Evolutionary conservation across 176 grass and related monocot genomes (phyloP), one percentile per base, ranked within the genome.

Genomic region (Oryza brachyantha): DNA sequence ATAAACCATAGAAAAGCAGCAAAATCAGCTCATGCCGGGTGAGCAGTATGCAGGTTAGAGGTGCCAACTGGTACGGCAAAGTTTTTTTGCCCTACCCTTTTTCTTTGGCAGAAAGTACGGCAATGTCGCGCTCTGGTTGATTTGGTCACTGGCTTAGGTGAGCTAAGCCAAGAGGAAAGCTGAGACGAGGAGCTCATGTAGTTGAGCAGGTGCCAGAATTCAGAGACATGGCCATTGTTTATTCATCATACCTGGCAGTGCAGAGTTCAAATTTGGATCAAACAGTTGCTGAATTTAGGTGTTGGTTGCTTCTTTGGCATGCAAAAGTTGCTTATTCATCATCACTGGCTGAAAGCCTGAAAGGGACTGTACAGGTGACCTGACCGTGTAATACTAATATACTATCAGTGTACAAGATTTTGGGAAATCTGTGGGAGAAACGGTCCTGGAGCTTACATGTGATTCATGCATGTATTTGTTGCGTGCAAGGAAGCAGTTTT

Each of bases 101-200:
- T 24, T 24, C n/a, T 57, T 57, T 57, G 52, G 8, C 52, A 24
- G 52, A 57, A 24, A 57, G 52, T 57, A 57, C 52, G n/a, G 24
- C 16, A 5, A 62, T 39, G 1, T 13, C 36, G 27, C n/a, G 5
- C 21, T 60, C 37, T 45, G 13, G 54, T 67, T 70, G 34, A 70
- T 64, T 32, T 46, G 66, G 64, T 72, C 76, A 37, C 65, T 69
- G 24, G 26, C 25, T 79, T 70, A 80, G 86, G 86, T 88, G 64
- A 84, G 81, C 86, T 58, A 74, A 22, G 81, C 70, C 64, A 5
- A 37, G 86, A 88, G 64, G 57, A 88, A 88, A 80, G 70, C 70
- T 65, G 81, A 80, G 81, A 80, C 71, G 26, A 42, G 55, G 71
- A 13, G 81, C 19, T 55, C 57, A 26, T 70, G 71, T 81, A 81